These are phyloP conservation scores for Septoria linicola DNA, from an alignment of 2,329 filamentous ascomycete species.

Conservation along the genomic window DNA sequence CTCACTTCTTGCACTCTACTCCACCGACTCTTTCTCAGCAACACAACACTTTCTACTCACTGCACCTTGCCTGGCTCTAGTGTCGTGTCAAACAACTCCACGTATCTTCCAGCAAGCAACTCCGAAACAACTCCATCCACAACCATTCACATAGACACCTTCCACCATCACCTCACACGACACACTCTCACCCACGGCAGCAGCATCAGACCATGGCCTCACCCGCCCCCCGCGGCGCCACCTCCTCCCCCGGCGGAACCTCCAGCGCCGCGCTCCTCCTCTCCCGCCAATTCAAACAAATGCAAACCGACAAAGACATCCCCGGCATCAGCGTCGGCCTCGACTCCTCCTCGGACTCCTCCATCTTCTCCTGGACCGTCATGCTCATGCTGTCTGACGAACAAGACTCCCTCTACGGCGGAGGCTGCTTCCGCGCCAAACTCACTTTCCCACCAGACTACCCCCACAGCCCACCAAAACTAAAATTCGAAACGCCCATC, in stretches of 20 bases:
- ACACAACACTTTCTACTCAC: too few relatives aligned
- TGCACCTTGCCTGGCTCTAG: too few relatives aligned
- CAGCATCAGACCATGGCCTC: conserved; percentile 16
- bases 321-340: conserved; percentile 92
- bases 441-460: conserved; percentile 83
- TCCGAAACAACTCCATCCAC: too few relatives aligned
- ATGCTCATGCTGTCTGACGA: conserved; percentile 98
- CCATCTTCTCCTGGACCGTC: conserved; percentile 97
- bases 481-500: conserved; percentile 81
- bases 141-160: too few relatives aligned
- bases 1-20: too few relatives aligned
- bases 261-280: conserved; percentile 70
- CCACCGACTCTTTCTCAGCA: too few relatives aligned
- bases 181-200: not conserved
- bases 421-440: conserved; percentile 85
- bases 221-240: conserved; percentile 18
- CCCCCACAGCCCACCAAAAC: conserved; percentile 80
- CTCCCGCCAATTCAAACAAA: conserved; percentile 84
- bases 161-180: not conserved
- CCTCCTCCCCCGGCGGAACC: conserved; percentile 27
- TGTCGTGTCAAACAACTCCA: too few relatives aligned
- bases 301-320: conserved; percentile 87
- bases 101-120: too few relatives aligned
- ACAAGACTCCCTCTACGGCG: conserved; percentile 75
- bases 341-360: conserved; percentile 73